phyloP scores from a whole-genome alignment of 2,329 filamentous ascomycete species.

The Aspergillus hiratsukae region DNA sequence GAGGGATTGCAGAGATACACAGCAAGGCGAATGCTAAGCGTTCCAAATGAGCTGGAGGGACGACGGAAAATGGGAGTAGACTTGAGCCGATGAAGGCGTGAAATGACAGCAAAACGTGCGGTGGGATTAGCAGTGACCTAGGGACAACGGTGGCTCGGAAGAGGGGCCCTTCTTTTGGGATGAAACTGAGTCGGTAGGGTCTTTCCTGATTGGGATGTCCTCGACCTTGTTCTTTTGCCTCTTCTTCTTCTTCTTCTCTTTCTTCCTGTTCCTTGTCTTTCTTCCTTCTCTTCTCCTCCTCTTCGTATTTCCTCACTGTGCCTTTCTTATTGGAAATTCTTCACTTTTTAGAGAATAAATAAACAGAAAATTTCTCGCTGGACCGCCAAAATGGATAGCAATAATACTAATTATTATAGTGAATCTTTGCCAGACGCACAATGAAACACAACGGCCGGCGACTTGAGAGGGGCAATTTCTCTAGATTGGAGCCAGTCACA shows the following conservation, averaged over 20 bases:
- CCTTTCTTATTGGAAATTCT: not conserved
- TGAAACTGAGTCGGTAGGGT: not conserved
- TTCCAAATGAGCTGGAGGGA: not conserved
- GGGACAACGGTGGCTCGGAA: not conserved
- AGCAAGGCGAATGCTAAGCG: not conserved
- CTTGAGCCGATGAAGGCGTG: not conserved
- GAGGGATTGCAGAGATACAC: not conserved
- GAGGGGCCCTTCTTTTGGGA: not conserved
- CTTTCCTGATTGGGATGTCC: not conserved
- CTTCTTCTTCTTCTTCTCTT: not conserved
- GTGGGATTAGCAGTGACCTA: not conserved
- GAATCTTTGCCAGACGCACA: conserved; percentile 2
- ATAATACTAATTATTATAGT: not conserved
- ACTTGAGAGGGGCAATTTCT: conserved; percentile 15
- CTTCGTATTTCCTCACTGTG: not conserved
- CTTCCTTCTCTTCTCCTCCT: not conserved
- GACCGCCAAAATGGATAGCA: not conserved
- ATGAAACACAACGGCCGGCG: conserved; percentile 5
- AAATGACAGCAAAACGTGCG: not conserved
- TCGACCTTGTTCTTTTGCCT: not conserved
- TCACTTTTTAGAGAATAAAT: not conserved
- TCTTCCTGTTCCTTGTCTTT: conserved; percentile 1
- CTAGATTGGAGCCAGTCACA: conserved; percentile 14
- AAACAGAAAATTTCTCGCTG: not conserved
- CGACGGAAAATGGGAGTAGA: not conserved